Base-by-base conservation (phyloP, 2,329 filamentous ascomycete species). In the Davidsoniella australis region DNA sequence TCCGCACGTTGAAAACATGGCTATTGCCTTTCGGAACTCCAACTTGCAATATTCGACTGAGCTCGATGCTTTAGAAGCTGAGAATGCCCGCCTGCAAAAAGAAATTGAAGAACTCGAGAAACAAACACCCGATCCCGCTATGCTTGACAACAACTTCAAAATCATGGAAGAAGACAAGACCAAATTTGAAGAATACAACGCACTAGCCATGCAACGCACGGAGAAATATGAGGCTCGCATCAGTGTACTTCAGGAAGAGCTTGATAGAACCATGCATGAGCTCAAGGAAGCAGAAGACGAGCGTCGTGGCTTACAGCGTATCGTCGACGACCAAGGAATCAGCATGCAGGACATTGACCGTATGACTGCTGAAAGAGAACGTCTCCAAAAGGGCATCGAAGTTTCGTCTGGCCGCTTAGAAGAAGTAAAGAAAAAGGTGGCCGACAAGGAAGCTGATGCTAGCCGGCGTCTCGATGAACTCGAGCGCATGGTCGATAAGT, bases 331-430 rank as follows among this genome's bases (percentile, higher is more conserved):
- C 57, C 86, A 94, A 61, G 91, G 91, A 2, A 88, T 98, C 62
- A 93, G 87, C 59, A 93, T 95, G 66, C 84, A 91, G 66, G 91
- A 98, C 73, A 96, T 98, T 61, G 91, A 98, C 72, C 86, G 91
- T 63, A 95, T 98, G 89, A 94, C 87, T 57, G 81, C 85, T 36
- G 91, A 98, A 63, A 80, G 88, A 48, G 91, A 98, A 59, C 80
- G 91, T 43, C 73, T 98, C n/a, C 85, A 94, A 56, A 88, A 82
- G 58, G 84, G 81, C 40, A 81, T 94, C 41, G 86, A 94, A 57
- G 75, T 80, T 2, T 83, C 85, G 0, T 72, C 77, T 5, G 71
- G 76, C 49, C 75, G 85, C 47, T 70, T 95, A 0, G 88, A 95
- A 51, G 91, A 96, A 54, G 75, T 82, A 7, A 93, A 93, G 67